Evolutionary conservation across 2,329 filamentous ascomycete genomes (phyloP), one percentile per base, ranked within the genome.

Genomic region (Cladosporium sp.): DNA sequence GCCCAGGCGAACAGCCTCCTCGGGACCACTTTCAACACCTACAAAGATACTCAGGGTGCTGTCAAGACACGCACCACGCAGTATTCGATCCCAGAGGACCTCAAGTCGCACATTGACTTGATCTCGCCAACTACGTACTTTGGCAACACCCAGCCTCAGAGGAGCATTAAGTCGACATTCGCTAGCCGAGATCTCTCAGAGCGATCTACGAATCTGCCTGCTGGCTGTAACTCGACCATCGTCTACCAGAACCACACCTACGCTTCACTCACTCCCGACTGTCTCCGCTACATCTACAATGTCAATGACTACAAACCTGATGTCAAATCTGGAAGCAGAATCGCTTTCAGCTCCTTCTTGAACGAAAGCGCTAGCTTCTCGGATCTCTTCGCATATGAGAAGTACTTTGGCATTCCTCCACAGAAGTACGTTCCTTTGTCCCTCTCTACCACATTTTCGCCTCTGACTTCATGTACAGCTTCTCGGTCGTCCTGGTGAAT

Each of bases 41-140:
- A 83, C 66, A 73, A 71, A 19, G 67, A 74, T 37, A 3, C 44
- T 12, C 44, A 48, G 24, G 44, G 44, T 20, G 28, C 17, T 15
- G 3, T 3, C 19, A 79, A 75, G 62, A 76, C 87, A 37, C 79
- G 85, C 42, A 79, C 81, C 4, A 70, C 82, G 15, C 73, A 78
- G 47, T 89, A 89, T 70, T 87, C 83, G 0, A 77, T 89, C 1
- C 87, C 86, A 0, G 74, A 75, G 51, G 70, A 77, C 0, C 70
- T 89, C 7, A 76, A 78, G 53, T 65, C 74, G 42, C 76, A 83
- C 64, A 77, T 89, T 58, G 80, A 83, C 62, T 78, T 80, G 35
- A 79, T 84, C 25, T 82, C 84, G 66, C 82, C 82, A 2, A 85
- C 82, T 0, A 84, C 78, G 42, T 81, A 81, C 0, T 85, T 85